Evolutionary conservation across 1,284 basidiomycete species (phyloP).

Genomic region (Austroboletus olivaceoglutinosus): DNA sequence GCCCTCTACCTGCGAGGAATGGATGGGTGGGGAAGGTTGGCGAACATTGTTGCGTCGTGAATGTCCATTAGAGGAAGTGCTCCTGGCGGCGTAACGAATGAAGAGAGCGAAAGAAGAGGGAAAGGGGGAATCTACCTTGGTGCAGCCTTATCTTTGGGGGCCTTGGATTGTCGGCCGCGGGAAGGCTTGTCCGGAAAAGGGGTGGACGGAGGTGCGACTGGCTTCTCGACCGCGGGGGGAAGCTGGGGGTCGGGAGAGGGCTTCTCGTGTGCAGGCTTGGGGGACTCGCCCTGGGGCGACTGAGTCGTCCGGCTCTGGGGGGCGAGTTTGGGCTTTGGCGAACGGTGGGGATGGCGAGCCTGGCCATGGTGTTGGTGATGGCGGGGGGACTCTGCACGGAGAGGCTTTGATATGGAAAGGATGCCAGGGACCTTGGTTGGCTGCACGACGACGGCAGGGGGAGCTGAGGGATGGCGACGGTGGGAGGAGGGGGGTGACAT

Average conservation of each 20-base stretch:
- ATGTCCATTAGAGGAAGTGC: constrained; percentile 46
- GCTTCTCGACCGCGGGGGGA: constrained; percentile 24
- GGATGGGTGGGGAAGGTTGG: constrained; percentile 59
- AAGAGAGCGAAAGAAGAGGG: neutral
- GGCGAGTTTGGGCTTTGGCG: constrained; percentile 36
- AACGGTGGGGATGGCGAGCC: constrained; percentile 37
- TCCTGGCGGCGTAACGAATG: constrained; percentile 36
- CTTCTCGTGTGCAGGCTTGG: constrained; percentile 17
- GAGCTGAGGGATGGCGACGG: constrained; percentile 66
- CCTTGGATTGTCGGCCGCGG: constrained; percentile 29
- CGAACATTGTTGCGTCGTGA: constrained; percentile 48
- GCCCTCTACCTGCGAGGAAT: constrained; percentile 64
- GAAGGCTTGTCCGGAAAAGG: constrained; percentile 23
- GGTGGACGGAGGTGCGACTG: constrained; percentile 15
- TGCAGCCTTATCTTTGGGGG: constrained; percentile 33
- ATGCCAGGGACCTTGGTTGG: constrained; percentile 70
- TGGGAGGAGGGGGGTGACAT: constrained; percentile 41
- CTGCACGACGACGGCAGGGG: constrained; percentile 61
- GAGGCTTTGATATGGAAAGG: constrained; percentile 63
- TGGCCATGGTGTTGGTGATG: constrained; percentile 31
- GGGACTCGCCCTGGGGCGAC: constrained; percentile 21
- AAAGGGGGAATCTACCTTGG: constrained; percentile 26
- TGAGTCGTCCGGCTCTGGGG: constrained; percentile 21
- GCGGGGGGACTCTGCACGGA: constrained; percentile 34
- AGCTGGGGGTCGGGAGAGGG: constrained; percentile 9